These are phyloP conservation scores for Microascus cirrosus DNA, from an alignment of 2,329 filamentous ascomycete genomes.

Conservation along the genomic window DNA sequence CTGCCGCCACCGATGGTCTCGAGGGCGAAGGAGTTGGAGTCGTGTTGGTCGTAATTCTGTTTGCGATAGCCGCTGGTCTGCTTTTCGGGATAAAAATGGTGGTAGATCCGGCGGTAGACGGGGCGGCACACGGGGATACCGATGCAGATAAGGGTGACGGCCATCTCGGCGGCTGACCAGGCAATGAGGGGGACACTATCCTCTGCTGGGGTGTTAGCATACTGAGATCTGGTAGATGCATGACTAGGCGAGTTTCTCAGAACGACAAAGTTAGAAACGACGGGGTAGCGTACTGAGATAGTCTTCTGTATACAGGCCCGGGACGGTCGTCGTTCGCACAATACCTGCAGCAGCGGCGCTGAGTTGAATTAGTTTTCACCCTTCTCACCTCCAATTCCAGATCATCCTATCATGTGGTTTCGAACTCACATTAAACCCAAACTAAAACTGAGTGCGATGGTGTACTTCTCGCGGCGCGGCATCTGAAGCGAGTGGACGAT, in stretches of 20 bases:
- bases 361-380: not conserved
- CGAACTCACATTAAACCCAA: conserved; percentile 25
- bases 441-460: conserved; percentile 29
- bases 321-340: conserved; percentile 15
- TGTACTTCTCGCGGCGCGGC: conserved; percentile 30
- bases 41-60: not conserved
- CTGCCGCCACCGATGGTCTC: not conserved
- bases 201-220: conserved; percentile 10
- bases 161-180: conserved; percentile 26
- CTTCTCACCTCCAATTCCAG: not conserved
- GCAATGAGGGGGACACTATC: conserved; percentile 22
- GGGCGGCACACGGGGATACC: conserved; percentile 26
- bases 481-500: conserved; percentile 32
- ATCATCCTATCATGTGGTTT: not conserved
- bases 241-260: not conserved
- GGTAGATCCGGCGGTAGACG: conserved; percentile 16
- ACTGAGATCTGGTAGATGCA: not conserved
- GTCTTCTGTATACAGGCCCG: conserved; percentile 14
- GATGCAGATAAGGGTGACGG: conserved; percentile 26
- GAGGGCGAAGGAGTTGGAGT: not conserved
- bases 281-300: conserved; percentile 8
- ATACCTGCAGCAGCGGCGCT: conserved; percentile 18
- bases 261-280: not conserved
- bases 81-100: not conserved
- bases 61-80: not conserved